Evolutionary conservation across 495 filamentous ascomycete species (phyloP).

Genomic region (Letharia lupina): DNA sequence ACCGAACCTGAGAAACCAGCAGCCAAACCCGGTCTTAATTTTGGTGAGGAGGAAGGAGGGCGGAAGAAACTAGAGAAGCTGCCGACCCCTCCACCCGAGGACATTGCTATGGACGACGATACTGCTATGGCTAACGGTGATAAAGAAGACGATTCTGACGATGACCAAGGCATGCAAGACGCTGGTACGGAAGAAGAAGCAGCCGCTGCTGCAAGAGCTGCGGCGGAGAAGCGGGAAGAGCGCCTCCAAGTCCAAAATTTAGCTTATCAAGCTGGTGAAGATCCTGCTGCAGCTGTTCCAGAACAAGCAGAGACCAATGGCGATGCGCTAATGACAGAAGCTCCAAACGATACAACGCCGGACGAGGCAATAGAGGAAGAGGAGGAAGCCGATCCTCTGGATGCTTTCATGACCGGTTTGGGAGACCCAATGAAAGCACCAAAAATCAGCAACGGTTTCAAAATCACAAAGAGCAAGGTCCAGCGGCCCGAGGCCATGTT

Average conservation of each 20-base stretch:
- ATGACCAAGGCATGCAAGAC: conserved; percentile 67
- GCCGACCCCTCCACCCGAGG: conserved; percentile 62
- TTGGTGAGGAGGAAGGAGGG: conserved; percentile 80
- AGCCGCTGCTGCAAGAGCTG: conserved; percentile 72
- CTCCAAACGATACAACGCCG: conserved; percentile 24
- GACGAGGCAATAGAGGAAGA: conserved; percentile 42
- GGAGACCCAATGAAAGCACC: conserved; percentile 43
- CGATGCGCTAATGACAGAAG: conserved; percentile 41
- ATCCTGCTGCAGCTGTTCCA: conserved; percentile 23
- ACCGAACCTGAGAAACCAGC: conserved; percentile 57
- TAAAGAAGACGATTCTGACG: conserved; percentile 49
- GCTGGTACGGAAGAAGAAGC: conserved; percentile 79
- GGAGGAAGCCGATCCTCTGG: conserved; percentile 83
- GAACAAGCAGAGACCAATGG: conserved; percentile 33
- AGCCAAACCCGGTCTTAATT: conserved; percentile 65
- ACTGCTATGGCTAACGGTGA: conserved; percentile 51
- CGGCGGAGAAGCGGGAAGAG: conserved; percentile 67
- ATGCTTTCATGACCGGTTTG: conserved; percentile 90
- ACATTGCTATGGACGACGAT: conserved; percentile 45
- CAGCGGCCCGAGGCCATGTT: conserved; percentile 79
- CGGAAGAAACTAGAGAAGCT: conserved; percentile 82
- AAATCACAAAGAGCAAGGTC: conserved; percentile 39
- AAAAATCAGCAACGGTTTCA: conserved; percentile 33
- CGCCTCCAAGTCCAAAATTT: conserved; percentile 47
- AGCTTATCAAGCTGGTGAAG: conserved; percentile 33